Evolutionary conservation across 1,139 yeast species (phyloP).

Genomic region (Candida sojae): DNA sequence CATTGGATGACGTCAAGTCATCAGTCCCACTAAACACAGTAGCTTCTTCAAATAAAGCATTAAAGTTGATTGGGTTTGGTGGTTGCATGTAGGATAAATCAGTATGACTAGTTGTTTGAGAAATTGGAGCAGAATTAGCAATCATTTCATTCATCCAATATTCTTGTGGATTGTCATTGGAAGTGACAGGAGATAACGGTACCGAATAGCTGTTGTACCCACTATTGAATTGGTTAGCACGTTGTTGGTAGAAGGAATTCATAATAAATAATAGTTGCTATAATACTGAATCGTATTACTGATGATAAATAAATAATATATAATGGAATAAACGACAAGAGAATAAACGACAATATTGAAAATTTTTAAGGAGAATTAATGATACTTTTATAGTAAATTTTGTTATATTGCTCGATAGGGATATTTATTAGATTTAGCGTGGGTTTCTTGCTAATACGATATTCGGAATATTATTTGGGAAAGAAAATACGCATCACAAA

Average conservation of each 20-base stretch:
- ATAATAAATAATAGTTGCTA: background rate
- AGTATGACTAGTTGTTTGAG: slow-evolving; percentile 14
- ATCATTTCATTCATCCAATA: slow-evolving; percentile 25
- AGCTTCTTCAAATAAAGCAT: slow-evolving; percentile 4
- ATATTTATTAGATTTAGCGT: background rate
- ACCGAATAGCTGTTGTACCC: slow-evolving; percentile 12
- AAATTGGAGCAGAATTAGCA: slow-evolving; percentile 19
- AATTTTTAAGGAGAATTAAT: background rate
- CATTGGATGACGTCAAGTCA: slow-evolving; percentile 7
- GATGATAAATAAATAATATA: no score
- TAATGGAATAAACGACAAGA: no score
- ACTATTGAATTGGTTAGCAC: slow-evolving; percentile 2
- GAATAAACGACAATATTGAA: no score
- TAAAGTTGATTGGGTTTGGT: slow-evolving; percentile 7
- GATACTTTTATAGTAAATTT: background rate
- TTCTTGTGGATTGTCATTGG: slow-evolving; percentile 8
- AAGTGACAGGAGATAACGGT: slow-evolving; percentile 18
- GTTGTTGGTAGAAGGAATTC: slow-evolving; percentile 3
- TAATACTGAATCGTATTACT: no score
- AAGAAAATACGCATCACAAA: background rate
- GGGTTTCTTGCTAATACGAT: background rate
- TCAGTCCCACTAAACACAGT: slow-evolving; percentile 7
- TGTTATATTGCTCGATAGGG: no score
- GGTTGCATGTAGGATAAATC: slow-evolving; percentile 12
- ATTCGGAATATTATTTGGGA: background rate